Evolutionary conservation across 202 grass and related monocot genomes (phyloP), one percentile per base, ranked within the genome.

Genomic region (Cymbopogon flexuosus): DNA sequence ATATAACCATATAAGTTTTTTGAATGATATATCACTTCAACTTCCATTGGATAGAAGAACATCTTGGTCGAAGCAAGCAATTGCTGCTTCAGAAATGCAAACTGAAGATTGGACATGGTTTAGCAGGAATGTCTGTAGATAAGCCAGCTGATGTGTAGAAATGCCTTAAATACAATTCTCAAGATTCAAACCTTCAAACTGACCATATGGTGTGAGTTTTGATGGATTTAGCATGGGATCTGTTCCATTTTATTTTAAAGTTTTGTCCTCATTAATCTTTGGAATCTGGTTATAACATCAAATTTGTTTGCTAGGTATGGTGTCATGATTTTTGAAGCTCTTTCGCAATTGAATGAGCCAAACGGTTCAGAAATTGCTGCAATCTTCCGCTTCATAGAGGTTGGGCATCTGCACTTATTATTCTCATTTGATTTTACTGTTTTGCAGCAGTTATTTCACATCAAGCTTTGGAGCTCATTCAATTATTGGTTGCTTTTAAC

Each of bases 311-410:
- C 83, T 73, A 93, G 96, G 87, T 99, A 96, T 35, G 83, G 85
- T 90, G 70, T 85, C 13, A 84, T 96, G 81, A 89, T 99, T 81
- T 49, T 99, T 7, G 92, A 99, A 86, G 96, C 90, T 72, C 86
- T 99, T 65, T 79, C 36, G 33, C 84, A 84, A 72, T 71, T 99
- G 66, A 90, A 95, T 33, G 92, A 99, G 57, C 96, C 92, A 80
- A 89, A 90, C 79, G 96, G 96, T 79, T 85, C 87, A 78, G 90
- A 93, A 27, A 54, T 93, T 79, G 45, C 40, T 68, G 75, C 86
- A 73, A 96, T 99, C 76, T 83, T 11, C 66, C 58, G 66, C 65
- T 90, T 85, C 65, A 87, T 91, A 80, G 92, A 99, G 88, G 96
- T 99, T 62, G 73, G 73, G 23, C 37, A 54, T 70, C 30, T 57